Evolutionary conservation across 2,329 filamentous ascomycete species (phyloP), one percentile per base, ranked within the genome.

Genomic region (Colletotrichum lupini): DNA sequence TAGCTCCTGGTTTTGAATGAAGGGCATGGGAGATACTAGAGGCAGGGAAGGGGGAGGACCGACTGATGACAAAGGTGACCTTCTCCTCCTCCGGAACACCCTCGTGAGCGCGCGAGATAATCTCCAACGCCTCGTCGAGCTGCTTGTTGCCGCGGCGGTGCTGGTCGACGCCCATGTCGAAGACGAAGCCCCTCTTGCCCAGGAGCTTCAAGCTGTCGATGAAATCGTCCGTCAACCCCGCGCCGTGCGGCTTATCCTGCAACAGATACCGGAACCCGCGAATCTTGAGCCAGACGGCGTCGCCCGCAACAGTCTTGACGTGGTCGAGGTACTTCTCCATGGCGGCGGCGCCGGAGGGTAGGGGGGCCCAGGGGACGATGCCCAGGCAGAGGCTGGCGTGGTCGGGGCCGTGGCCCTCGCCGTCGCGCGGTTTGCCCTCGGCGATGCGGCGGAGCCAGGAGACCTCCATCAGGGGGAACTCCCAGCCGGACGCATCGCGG

Each of bases 131-230:
- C 83, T 95, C 93, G 69, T 92, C 90, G 75, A 94, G 86, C 85
- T 94, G 94, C 84, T 89, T 90, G 72, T 92, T 86, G 5, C 95
- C 95, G 32, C 93, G 90, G n/a, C 90, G 87, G 80, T 94, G 90
- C 77, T 93, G 91, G 85, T 98, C 95, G 14, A 98, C 90, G 0
- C 94, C 95, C 0, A 98, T 85, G 80, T 98, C 96, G 80, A 98
- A 98, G 1, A 89, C 88, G 77, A 92, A 89, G 0, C 90, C 90
- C 73, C 86, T 86, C 65, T 86, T 86, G 5, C 91, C 93, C 58
- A 95, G 83, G 80, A 92, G 88, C 83, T 87, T 90, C 77, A 95
- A 79, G 5, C 89, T 86, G 71, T 91, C 90, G 70, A 95, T 87
- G 79, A 95, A 95, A 8, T 83, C 85, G 12, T 88, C 83, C 59